Evolutionary conservation across 192 early-diverging fungal genomes (phyloP).

Genomic region (Endogone sp.): DNA sequence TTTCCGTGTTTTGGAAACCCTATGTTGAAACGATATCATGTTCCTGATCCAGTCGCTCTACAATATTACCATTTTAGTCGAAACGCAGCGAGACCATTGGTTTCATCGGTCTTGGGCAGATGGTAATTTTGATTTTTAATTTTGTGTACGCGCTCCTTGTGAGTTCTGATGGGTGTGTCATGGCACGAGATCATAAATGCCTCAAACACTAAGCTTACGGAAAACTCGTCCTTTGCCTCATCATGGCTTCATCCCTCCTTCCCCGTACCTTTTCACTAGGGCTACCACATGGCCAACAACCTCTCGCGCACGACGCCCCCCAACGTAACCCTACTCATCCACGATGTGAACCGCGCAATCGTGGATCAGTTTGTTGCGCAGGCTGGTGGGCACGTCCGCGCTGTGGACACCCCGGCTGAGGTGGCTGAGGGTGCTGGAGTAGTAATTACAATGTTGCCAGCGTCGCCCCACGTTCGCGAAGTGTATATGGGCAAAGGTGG

Average conservation of each 20-base stretch:
- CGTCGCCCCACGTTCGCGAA: slow-evolving; percentile 69
- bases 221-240: too few relatives aligned
- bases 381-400: slow-evolving; percentile 36
- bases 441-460: slow-evolving; percentile 92
- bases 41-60: too few relatives aligned
- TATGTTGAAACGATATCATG: neutral
- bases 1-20: neutral
- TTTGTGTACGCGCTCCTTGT: too few relatives aligned
- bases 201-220: too few relatives aligned
- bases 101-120: slow-evolving; percentile 90
- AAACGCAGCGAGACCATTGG: slow-evolving; percentile 48
- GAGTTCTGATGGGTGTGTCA: too few relatives aligned
- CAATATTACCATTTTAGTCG: neutral
- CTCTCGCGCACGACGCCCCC: slow-evolving; percentile 52
- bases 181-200: too few relatives aligned
- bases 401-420: slow-evolving; percentile 62
- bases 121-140: slow-evolving; percentile 43
- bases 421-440: slow-evolving; percentile 67
- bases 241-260: too few relatives aligned
- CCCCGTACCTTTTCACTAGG: too few relatives aligned
- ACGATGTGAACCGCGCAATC: slow-evolving; percentile 62
- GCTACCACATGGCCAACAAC: slow-evolving; percentile 91
- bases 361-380: slow-evolving; percentile 52
- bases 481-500: slow-evolving; percentile 81
- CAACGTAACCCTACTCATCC: slow-evolving; percentile 54